Base-by-base conservation (phyloP, 2,329 filamentous ascomycete genomes). In the Bipolaris gigantea region DNA sequence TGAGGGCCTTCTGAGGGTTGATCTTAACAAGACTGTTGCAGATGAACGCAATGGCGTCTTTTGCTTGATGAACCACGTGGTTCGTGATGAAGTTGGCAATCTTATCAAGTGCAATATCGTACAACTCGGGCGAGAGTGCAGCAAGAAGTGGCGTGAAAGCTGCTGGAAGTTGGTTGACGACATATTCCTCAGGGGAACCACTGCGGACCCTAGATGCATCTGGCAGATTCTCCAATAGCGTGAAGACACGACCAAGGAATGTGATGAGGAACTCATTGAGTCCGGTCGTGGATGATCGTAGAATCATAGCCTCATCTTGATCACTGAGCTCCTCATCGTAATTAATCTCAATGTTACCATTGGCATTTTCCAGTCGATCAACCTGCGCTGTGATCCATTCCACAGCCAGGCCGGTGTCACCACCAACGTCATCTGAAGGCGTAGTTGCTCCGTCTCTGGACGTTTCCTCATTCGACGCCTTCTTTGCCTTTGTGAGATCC, bases 31-130 rank as follows among this genome's bases (percentile, higher is more conserved):
- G 81, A 0, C 91, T 90, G 74, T 97, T 97, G 76, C 93, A 90
- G 49, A 97, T 97, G 82, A 96, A 99, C 1, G 95, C 94, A 89
- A 99, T 97, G 7, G 94, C 93, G 79, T 99, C 94, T 61, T 93
- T 83, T 48, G 94, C 93, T 75, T 97, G 94, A 66, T 99, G 92
- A 16, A 99, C 93, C 44, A 99, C 94, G 76, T 97, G 94, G 59
- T 90, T 90, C 1, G 89, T 88, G 23, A 97, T 89, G 72, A 99
- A 99, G 30, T 90, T 85, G 2, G 92, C 89, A 64, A 99, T 86
- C 79, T 97, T 97, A 56, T 96, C 89, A 46, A 99, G 78, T 0
- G 90, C 91, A 71, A 94, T 84, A 67, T 97, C 94, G 67, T 95
- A 99, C 10, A 97, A 84, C 68, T 97, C 92, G 0, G 93, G 90